Evolutionary conservation across 257 asterid species (phyloP), one percentile per base, ranked within the genome.

Genomic region (Solanum ossicruentum): DNA sequence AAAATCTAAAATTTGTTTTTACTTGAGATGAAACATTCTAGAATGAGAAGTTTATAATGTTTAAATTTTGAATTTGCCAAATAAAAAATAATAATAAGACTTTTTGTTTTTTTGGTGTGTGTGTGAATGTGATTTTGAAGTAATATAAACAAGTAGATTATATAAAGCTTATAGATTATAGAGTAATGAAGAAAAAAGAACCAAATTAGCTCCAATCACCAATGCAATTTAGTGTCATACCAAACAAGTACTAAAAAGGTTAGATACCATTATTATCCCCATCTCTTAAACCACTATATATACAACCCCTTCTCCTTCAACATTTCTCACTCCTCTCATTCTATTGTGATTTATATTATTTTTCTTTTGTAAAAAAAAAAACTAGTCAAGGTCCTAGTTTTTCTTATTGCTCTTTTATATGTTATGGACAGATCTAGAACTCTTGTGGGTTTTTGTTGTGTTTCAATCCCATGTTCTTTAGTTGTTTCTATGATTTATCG

Each of bases 251-350:
- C 41, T 36, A 20, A 36, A 32, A 67, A 32, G 0, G 82, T 83
- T 58, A 81, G 89, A 86, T 89, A 69, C 90, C 87, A 82, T 9
- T 73, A 84, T 89, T 91, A 36, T 36, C 88, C 87, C 84, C 86
- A 83, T 88, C 41, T 51, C 70, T 83, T 81, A 71, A 2, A 60
- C 86, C 90, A 86, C 87, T 88, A 91, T 90, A 89, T 85, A 88
- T 67, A 66, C 36, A 54, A 66, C 47, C 72, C 90, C 85, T 77
- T 77, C 65, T 77, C 82, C 82, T 16, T 2, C 9, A 15, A 8
- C 47, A 51, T 2, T 77, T 5, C 63, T 52, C 82, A 77, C 82
- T 9, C 26, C 23, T 49, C 21, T 58, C 13, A 3, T 20, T 58
- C 41, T 36, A 36, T 36, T 36, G 41, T 36, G 7, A 5, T 36